Conservation (phyloP, 371 early-diverging fungal genomes). For the Mucor indicus region DNA sequence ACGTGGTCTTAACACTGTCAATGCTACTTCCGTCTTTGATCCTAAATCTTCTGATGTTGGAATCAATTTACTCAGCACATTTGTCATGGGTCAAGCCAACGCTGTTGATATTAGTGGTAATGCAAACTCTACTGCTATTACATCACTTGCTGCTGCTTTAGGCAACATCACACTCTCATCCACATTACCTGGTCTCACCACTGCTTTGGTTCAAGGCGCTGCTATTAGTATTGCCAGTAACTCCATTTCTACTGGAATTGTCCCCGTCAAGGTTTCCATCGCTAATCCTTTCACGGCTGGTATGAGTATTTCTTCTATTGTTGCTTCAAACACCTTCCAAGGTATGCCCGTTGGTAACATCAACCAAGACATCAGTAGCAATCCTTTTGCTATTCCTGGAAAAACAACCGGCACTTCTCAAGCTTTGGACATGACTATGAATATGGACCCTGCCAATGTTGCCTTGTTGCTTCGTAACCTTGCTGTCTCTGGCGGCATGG, state of each 20-base stretch:
- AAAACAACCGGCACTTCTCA: conserved; percentile 29
- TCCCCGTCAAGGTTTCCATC: conserved; percentile 47
- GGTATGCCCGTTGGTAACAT: conserved; percentile 55
- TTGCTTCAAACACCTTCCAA: conserved; percentile 43
- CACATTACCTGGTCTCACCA: conserved; percentile 48
- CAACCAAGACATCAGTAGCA: conserved; percentile 42
- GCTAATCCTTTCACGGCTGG: conserved; percentile 57
- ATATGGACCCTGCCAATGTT: conserved; percentile 43
- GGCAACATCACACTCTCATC: conserved; percentile 39
- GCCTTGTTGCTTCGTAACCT: conserved; percentile 44
- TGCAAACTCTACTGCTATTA: conserved; percentile 42
- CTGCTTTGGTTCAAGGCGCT: conserved; percentile 45
- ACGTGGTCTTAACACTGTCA: conserved; percentile 48
- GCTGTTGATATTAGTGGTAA: conserved; percentile 48
- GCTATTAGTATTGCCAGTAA: conserved; percentile 39
- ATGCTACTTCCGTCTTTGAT: conserved; percentile 46
- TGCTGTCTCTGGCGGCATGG: conserved; percentile 43
- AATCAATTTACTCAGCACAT: conserved; percentile 46
- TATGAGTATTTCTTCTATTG: conserved; percentile 45
- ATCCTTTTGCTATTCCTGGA: conserved; percentile 38
- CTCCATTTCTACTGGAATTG: conserved; percentile 40
- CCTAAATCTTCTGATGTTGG: conserved; percentile 50
- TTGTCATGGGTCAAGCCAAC: conserved; percentile 51
- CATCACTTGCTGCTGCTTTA: conserved; percentile 45
- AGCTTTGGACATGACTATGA: conserved; percentile 37